Evolutionary conservation across 805 yeast genomes (phyloP).

Genomic region (Clavispora phyllophila): DNA sequence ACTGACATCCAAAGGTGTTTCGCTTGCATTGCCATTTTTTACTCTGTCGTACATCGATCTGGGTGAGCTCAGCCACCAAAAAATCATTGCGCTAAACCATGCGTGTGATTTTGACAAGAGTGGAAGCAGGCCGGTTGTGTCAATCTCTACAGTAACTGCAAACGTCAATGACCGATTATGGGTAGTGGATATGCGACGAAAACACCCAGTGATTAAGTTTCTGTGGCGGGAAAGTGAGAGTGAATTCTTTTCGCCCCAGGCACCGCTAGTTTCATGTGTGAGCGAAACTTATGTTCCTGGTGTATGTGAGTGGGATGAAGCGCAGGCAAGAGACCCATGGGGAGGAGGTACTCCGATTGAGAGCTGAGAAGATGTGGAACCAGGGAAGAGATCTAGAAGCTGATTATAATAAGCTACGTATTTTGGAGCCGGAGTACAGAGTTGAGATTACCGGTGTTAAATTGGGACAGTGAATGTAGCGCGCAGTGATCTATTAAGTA

Average conservation of each 20-base stretch:
- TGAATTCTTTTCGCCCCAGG: constrained; percentile 5
- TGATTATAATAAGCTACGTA: too few relatives aligned
- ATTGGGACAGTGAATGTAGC: too few relatives aligned
- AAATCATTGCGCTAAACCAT: not conserved
- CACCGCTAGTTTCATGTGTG: constrained; percentile 9
- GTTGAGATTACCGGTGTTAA: too few relatives aligned
- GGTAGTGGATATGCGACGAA: not conserved
- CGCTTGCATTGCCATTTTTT: constrained; percentile 5
- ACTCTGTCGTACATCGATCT: not conserved
- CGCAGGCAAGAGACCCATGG: constrained; percentile 1
- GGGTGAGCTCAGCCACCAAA: not conserved
- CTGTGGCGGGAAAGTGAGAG: not conserved
- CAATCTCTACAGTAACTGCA: constrained; percentile 6
- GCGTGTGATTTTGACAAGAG: constrained; percentile 4
- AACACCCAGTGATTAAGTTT: not conserved
- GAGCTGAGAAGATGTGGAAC: too few relatives aligned
- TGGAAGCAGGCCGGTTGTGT: constrained; percentile 9
- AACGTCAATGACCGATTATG: not conserved
- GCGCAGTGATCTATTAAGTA: too few relatives aligned
- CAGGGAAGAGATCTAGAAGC: too few relatives aligned
- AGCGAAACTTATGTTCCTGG: constrained; percentile 9
- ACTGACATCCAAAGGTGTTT: not conserved
- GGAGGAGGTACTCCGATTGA: not conserved
- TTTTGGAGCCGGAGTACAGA: too few relatives aligned
- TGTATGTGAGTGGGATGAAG: constrained; percentile 10